Base-by-base conservation (phyloP, 371 early-diverging fungal species). In the Mortierella sp. region DNA sequence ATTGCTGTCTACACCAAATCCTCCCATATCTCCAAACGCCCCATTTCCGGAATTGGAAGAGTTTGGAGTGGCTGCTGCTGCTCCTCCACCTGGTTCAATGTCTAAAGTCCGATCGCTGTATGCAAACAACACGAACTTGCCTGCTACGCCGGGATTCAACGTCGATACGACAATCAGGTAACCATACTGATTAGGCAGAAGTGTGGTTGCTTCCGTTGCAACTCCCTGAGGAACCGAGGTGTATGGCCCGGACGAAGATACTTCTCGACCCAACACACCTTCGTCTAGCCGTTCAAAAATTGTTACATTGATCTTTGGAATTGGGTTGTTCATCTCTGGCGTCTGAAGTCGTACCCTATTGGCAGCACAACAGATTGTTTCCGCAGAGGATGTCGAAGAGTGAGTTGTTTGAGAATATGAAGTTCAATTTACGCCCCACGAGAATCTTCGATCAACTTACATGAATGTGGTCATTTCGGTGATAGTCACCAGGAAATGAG, bases 221-320 rank as follows among this genome's bases (percentile, higher is more conserved):
- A 61, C 64, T 58, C 85, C 92, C 71, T 93, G 94, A 15, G 88
- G 84, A 23, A 88, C 87, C 75, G 92, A 90, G 47, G 90, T 87
- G 74, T 92, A 94, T 29, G 88, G 88, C 0, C 94, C 94, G 2
- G 94, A 92, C 18, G 91, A 89, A 16, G 88, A 89, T 19, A 91
- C 76, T 66, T 89, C 88, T 16, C 77, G 76, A 23, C 91, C 93
- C 57, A 88, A 85, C 0, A 86, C 74, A 21, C 88, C 86, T 26
- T 82, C 83, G 25, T 87, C 86, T 55, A 87, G 84, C 28, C 86
- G 83, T 67, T 89, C 90, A 70, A 89, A 93, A 21, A 94, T 82
- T 2, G 91, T 88, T 6, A 93, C 86, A 72, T 91, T 92, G 64
- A 87, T 86, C n/a, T 90, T 87, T 11, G 94, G 94, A 23, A 87